Conservation (phyloP, 2,329 filamentous ascomycete genomes). For the Paraconiothyrium brasiliense region DNA sequence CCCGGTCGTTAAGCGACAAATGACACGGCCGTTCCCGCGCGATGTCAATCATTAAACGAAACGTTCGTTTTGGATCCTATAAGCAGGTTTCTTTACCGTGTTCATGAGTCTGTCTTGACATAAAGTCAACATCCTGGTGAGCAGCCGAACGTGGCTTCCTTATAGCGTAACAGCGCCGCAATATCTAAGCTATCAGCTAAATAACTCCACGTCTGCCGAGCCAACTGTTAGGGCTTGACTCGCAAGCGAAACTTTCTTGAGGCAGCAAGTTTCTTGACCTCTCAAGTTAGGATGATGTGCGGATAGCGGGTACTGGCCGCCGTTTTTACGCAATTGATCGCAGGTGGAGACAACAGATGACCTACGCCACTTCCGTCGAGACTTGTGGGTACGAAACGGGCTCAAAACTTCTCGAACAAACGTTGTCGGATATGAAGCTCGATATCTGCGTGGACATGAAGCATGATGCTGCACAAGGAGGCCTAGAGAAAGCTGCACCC, state of each 20-base stretch:
- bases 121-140: background rate
- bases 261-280: background rate
- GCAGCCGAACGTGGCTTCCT: background rate
- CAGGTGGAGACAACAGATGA: slow-evolving; percentile 8
- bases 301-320: slow-evolving; percentile 3
- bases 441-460: background rate
- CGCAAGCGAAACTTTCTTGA: slow-evolving; percentile 10
- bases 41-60: slow-evolving; percentile 6
- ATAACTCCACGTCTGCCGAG: slow-evolving; percentile 1
- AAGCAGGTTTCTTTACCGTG: background rate
- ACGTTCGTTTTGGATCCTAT: slow-evolving; percentile 1
- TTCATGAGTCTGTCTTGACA: background rate
- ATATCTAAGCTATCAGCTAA: background rate
- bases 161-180: slow-evolving; percentile 10
- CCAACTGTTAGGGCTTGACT: slow-evolving; percentile 5
- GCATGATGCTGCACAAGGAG: background rate
- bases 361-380: slow-evolving; percentile 9
- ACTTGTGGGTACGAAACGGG: slow-evolving; percentile 1
- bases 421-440: slow-evolving; percentile 7
- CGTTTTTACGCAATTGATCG: slow-evolving; percentile 9
- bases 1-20: slow-evolving; percentile 7
- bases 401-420: background rate
- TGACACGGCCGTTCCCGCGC: slow-evolving; percentile 4
- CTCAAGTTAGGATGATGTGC: slow-evolving; percentile 7
- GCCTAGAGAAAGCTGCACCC: background rate